Conservation (phyloP, 148 eudicot genomes). For the Chenopodium album region DNA sequence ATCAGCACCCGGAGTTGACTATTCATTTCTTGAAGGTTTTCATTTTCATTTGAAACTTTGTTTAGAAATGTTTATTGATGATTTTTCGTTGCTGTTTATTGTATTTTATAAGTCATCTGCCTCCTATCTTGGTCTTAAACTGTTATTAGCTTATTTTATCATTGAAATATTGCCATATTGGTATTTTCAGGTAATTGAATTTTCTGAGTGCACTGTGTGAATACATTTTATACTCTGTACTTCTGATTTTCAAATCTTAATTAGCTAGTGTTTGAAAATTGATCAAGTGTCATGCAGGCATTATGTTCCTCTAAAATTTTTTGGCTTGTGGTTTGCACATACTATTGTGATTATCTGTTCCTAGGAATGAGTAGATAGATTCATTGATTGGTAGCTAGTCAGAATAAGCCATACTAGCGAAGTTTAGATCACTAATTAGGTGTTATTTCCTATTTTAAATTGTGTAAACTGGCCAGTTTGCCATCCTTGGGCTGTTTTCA, state of each 20-base stretch:
- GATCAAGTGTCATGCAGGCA: not conserved
- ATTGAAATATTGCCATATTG: not conserved
- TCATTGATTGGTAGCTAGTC: too few relatives aligned
- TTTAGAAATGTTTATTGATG: not conserved
- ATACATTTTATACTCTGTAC: not conserved
- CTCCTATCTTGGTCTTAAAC: not conserved
- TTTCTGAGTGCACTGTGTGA: not conserved
- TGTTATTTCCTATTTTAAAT: not conserved
- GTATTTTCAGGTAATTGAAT: not conserved
- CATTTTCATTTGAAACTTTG: not conserved
- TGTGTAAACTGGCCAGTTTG: not conserved
- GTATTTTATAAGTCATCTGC: not conserved
- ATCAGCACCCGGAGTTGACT: slow-evolving; percentile 86
- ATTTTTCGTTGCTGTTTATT: not conserved
- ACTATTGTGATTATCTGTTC: not conserved
- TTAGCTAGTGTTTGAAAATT: not conserved
- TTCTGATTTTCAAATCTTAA: not conserved
- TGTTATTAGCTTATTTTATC: not conserved
- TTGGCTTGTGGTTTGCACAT: not conserved
- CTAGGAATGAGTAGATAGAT: not conserved
- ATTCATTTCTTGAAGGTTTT: slow-evolving; percentile 77
- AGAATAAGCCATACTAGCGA: not conserved
- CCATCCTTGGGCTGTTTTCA: not conserved
- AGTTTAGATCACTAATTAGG: not conserved
- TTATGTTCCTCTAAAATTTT: too few relatives aligned